A percentile compares a stretch with the other conserved stretches of the same genome.
Evolutionary conservation across 139 green algal species (phyloP).

Genomic region (Medakamo hakoo): DNA sequence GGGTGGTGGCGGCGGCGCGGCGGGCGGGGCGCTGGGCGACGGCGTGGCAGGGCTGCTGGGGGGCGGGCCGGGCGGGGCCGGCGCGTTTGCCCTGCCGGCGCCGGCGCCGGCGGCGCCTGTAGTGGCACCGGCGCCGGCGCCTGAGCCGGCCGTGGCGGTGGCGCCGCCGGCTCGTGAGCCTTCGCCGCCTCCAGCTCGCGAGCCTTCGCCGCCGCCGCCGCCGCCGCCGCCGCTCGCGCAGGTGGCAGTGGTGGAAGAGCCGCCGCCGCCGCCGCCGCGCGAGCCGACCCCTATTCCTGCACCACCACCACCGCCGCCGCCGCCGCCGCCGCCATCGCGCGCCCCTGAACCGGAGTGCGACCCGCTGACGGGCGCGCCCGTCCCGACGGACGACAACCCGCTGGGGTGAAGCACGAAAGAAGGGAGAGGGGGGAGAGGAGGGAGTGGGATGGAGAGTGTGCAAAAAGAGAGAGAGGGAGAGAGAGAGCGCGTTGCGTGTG

Average conservation of each 20-base stretch:
- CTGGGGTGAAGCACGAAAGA: no score
- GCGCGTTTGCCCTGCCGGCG: conserved; percentile 49
- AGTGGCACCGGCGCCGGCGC: background rate
- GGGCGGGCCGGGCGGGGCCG: conserved; percentile 22
- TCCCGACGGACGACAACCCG: background rate
- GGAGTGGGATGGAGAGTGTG: no score
- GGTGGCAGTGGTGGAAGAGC: background rate
- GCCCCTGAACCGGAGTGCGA: background rate
- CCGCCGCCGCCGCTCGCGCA: background rate
- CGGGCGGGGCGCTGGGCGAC: no score
- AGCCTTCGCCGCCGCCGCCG: background rate
- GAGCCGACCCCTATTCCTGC: background rate
- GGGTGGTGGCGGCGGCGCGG: no score
- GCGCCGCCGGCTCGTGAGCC: background rate
- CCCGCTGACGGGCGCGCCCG: background rate
- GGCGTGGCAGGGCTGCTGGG: conserved; percentile 55
- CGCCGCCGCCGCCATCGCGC: background rate
- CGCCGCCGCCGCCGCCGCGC: no score
- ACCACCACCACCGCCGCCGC: background rate
- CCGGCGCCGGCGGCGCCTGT: conserved; percentile 5
- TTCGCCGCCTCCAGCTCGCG: background rate
- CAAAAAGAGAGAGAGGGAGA: background rate
- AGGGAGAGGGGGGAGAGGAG: no score
- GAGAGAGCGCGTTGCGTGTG: background rate
- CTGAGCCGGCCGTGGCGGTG: background rate